A percentile compares a stretch with the other conserved stretches of the same genome.
phyloP scores from a whole-genome alignment of 2,329 filamentous ascomycete species.

The Monilinia laxa region DNA sequence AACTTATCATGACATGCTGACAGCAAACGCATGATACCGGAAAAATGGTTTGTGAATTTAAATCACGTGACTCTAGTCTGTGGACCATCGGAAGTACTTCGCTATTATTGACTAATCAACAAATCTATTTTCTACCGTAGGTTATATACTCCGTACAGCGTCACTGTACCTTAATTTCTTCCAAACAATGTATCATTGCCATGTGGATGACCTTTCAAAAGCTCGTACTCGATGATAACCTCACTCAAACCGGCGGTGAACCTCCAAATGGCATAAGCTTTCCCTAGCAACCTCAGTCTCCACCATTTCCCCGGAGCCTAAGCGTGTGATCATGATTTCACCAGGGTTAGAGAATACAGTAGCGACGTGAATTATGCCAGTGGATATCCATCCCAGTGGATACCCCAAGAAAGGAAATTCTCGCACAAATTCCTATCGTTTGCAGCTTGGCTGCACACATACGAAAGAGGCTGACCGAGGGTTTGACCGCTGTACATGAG shows the following conservation, averaged over 20 bases:
- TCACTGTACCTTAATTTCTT: neutral
- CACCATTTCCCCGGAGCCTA: conserved; percentile 23
- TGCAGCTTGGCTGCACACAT: neutral
- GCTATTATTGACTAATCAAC: neutral
- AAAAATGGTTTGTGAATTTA: neutral
- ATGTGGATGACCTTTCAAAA: neutral
- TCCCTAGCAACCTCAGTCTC: neutral
- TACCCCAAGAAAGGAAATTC: conserved; percentile 1
- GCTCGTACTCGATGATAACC: neutral
- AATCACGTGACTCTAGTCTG: neutral
- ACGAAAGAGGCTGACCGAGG: conserved; percentile 1
- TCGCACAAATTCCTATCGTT: neutral
- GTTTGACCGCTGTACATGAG: neutral
- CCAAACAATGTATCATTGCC: too few relatives aligned
- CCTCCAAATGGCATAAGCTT: conserved; percentile 9
- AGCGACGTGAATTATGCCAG: conserved; percentile 6
- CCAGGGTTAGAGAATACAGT: neutral
- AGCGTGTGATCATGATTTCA: conserved; percentile 19
- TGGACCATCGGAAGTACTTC: neutral
- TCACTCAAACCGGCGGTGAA: conserved; percentile 16
- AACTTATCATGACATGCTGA: too few relatives aligned
- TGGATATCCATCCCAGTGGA: neutral
- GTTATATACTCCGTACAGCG: neutral
- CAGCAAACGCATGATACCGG: neutral
- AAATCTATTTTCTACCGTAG: neutral